Evolutionary conservation across 139 green algal species (phyloP).

Genomic region (Dunaliella sp.): DNA sequence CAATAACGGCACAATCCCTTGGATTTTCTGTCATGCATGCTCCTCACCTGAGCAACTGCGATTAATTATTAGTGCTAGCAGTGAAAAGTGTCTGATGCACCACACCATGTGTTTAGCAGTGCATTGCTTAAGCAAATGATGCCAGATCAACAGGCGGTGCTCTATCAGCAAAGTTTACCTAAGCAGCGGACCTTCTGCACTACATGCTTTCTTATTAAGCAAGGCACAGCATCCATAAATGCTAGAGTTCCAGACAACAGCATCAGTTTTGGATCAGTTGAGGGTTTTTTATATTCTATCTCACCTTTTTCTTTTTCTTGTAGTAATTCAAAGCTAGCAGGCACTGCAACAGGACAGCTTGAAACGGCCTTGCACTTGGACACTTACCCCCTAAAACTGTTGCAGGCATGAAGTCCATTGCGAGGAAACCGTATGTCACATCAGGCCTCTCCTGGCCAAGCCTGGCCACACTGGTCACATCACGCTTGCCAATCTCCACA

Average conservation of each 20-base stretch:
- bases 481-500: conserved; percentile 88
- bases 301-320: too few species aligned
- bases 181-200: too few species aligned
- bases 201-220: too few species aligned
- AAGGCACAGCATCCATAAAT: too few species aligned
- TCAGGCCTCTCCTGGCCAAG: conserved; percentile 73
- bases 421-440: conserved; percentile 68
- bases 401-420: conserved; percentile 81
- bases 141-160: background rate
- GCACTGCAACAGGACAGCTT: background rate
- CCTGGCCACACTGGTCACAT: conserved; percentile 61
- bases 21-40: background rate
- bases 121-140: background rate
- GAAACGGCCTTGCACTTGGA: conserved; percentile 29
- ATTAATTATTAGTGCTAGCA: background rate
- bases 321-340: background rate
- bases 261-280: too few species aligned
- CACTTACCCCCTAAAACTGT: conserved; percentile 40
- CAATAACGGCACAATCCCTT: background rate
- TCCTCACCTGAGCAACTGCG: background rate
- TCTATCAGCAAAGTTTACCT: background rate
- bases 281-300: too few species aligned
- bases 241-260: too few species aligned
- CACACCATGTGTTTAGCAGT: background rate
- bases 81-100: background rate